Percentiles rank a stretch among this genome's conserved stretches.
Evolutionary conservation across 176 grass and related monocot species (phyloP).

Genomic region (Paspalum vaginatum): DNA sequence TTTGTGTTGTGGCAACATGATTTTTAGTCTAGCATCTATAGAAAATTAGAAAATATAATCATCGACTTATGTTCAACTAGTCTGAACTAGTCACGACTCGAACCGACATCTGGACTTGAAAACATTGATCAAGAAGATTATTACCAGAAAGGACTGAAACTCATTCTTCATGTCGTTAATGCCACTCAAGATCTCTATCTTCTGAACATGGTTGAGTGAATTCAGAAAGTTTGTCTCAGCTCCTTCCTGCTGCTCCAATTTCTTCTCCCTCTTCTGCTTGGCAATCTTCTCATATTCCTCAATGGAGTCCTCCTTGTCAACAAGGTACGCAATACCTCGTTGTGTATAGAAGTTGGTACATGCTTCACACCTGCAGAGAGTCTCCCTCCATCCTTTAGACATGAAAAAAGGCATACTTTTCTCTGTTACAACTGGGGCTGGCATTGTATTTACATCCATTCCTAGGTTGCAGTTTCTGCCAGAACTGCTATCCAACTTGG

Average conservation of each 20-base stretch:
- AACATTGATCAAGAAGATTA: background rate
- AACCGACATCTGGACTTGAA: too few relatives aligned
- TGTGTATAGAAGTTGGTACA: conserved; percentile 63
- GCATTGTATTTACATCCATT: conserved; percentile 59
- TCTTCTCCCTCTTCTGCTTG: conserved; percentile 83
- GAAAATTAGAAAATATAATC: too few relatives aligned
- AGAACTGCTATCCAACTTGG: conserved; percentile 44
- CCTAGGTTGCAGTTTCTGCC: conserved; percentile 60
- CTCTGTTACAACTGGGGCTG: conserved; percentile 38
- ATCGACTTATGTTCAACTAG: too few relatives aligned
- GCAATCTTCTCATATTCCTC: conserved; percentile 92
- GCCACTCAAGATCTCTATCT: conserved; percentile 90
- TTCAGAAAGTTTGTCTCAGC: conserved; percentile 83
- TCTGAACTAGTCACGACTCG: too few relatives aligned
- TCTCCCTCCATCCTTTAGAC: conserved; percentile 80
- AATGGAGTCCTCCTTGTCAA: conserved; percentile 81
- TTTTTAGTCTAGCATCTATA: too few relatives aligned
- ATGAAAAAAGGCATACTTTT: conserved; percentile 77
- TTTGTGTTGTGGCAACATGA: too few relatives aligned
- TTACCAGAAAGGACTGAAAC: conserved; percentile 90
- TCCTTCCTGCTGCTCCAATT: conserved; percentile 92
- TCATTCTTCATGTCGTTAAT: conserved; percentile 95
- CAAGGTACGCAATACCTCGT: conserved; percentile 65
- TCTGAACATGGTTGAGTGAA: conserved; percentile 87
- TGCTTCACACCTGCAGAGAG: conserved; percentile 74